phyloP scores from a whole-genome alignment of 176 grass and related monocot genomes.

The Aegilops bicornis region DNA sequence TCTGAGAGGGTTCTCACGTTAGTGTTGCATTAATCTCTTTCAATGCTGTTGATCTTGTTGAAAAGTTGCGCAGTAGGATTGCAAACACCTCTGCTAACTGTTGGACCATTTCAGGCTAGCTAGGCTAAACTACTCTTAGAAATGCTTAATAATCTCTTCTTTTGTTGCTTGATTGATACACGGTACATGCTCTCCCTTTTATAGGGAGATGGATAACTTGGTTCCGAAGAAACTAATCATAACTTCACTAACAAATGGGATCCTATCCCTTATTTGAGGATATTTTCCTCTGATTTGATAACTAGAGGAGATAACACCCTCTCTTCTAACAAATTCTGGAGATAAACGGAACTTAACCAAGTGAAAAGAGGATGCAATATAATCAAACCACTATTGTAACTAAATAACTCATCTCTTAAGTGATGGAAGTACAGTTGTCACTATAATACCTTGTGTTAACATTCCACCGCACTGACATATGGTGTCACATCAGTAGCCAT shows the following conservation, averaged over 20 bases:
- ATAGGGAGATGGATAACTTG: neutral
- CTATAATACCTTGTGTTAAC: neutral
- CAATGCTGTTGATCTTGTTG: neutral
- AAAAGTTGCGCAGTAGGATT: too few species aligned
- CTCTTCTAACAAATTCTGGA: neutral
- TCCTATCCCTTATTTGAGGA: neutral
- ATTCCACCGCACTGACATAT: neutral
- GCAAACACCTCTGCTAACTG: too few species aligned
- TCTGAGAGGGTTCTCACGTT: neutral
- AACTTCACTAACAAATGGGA: neutral
- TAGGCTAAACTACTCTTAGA: too few species aligned
- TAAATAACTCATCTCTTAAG: too few species aligned
- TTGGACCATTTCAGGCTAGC: too few species aligned
- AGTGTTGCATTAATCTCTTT: neutral
- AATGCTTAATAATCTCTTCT: neutral
- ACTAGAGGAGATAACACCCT: neutral
- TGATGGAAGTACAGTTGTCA: neutral
- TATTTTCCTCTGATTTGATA: neutral
- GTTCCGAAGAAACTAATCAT: neutral
- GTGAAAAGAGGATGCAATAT: neutral
- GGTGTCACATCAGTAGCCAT: neutral
- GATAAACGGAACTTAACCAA: neutral
- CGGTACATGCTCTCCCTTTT: neutral
- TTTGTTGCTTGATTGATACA: neutral
- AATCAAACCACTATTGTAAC: neutral